Percentiles rank a stretch among this genome's conserved stretches.
Evolutionary conservation across 768 basidiomycete genomes (phyloP).

Genomic region (Russula olivacea): DNA sequence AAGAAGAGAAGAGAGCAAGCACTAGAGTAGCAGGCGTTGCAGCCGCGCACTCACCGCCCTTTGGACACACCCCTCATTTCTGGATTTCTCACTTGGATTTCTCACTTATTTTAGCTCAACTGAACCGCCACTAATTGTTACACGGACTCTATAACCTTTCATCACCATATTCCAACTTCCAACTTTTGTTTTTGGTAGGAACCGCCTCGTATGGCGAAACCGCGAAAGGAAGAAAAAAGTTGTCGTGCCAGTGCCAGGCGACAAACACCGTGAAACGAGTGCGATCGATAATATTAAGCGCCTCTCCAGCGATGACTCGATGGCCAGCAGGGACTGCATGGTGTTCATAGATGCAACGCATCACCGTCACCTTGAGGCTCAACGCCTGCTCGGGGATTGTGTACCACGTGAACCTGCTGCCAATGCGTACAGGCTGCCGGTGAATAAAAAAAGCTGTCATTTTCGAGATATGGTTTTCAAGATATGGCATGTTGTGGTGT

Average conservation of each 20-base stretch:
- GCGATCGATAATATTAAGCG: neutral
- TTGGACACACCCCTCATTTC: neutral
- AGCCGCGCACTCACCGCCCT: neutral
- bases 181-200: neutral
- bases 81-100: neutral
- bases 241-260: neutral
- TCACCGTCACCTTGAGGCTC: neutral
- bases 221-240: neutral
- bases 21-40: neutral
- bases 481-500: neutral
- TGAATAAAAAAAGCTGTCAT: no score
- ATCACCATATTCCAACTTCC: neutral
- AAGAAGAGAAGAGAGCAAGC: neutral
- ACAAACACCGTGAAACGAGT: neutral
- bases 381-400: neutral
- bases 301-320: no score
- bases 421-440: no score
- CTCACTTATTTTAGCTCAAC: neutral
- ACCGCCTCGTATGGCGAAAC: neutral
- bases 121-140: neutral
- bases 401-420: neutral
- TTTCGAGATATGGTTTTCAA: no score
- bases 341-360: neutral
- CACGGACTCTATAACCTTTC: neutral
- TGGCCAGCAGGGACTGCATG: no score